Base-by-base conservation (phyloP, 768 basidiomycete species). In the Podaxis sp. region DNA sequence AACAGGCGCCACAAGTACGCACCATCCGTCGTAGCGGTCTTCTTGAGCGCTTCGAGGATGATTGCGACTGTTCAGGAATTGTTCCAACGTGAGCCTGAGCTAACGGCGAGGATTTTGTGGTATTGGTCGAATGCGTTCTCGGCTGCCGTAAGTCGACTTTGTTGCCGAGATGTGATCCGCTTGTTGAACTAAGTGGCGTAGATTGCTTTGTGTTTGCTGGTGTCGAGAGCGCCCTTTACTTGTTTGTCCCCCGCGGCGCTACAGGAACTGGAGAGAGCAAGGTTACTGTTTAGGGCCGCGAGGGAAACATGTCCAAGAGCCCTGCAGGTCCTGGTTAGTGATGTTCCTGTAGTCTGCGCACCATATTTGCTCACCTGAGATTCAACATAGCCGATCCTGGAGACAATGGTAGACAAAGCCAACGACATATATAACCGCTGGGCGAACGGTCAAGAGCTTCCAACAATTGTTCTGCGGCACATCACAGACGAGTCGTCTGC, bases 21-120 rank as follows among this genome's bases (percentile, higher is more conserved):
- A 5, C 87, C 87, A 3, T 89, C 88, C 7, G 86, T 87, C 11
- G 83, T 89, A 12, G 88, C 89, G 33, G 84, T 87, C 12, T 88
- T 87, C 75, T 77, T 85, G 19, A 83, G 86, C 64, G 86, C 87
- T 22, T 82, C 82, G 58, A 80, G 83, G 40, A 85, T 90, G 76
- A 84, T 90, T 52, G 84, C 84, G 63, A 82, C 83, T 12, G 73
- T 89, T 19, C 77, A 84, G 59, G 83, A 81, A 57, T 73, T 88
- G 26, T 85, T 85, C 71, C 74, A 76, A 24, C 79, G 80, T 52
- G 84, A 88, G 65, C 87, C 88, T 1, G 80, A 84, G 66, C 69
- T 89, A 51, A 83, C 85, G 51, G 80, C 84, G 39, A 73, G 84
- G 52, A 79, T 85, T 33, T 70, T 82, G 63, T 80, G 81, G 30